Conservation (phyloP, 2,329 filamentous ascomycete genomes). For the Trichoderma hamatum region DNA sequence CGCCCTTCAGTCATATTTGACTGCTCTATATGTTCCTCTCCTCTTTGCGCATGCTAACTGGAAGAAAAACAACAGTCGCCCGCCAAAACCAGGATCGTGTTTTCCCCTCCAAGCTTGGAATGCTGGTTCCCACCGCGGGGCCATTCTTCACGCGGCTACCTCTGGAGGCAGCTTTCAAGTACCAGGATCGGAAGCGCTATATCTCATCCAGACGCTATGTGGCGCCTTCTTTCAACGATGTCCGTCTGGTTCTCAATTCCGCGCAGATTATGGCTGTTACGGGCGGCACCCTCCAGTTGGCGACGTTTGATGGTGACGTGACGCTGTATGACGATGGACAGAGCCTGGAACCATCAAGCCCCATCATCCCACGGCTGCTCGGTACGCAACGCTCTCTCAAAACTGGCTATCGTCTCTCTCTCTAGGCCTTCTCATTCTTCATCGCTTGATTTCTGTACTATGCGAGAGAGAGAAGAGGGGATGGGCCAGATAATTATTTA, state of each 20-base stretch:
- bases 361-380: conserved; percentile 69
- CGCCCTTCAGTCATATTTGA: not conserved
- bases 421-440: not conserved
- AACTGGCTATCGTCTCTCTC: not conserved
- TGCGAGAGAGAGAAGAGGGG: not conserved
- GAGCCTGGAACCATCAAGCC: conserved; percentile 73
- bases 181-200: conserved; percentile 81
- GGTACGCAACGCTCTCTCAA: conserved; percentile 38
- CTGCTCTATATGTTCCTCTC: not conserved
- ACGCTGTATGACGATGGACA: conserved; percentile 92
- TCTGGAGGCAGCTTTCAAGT: conserved; percentile 86
- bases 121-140: conserved; percentile 89
- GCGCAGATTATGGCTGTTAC: conserved; percentile 93
- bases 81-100: conserved; percentile 67
- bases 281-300: conserved; percentile 73
- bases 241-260: conserved; percentile 89
- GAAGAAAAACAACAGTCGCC: conserved; percentile 54
- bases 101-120: conserved; percentile 84
- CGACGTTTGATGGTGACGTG: conserved; percentile 97
- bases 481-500: too few species aligned
- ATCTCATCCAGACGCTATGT: conserved; percentile 94
- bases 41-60: not conserved
- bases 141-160: conserved; percentile 89
- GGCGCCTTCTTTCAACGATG: conserved; percentile 94
- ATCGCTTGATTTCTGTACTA: not conserved